Evolutionary conservation across 2,329 filamentous ascomycete genomes (phyloP), one percentile per base, ranked within the genome.

Genomic region (Trichoderma hamatum): DNA sequence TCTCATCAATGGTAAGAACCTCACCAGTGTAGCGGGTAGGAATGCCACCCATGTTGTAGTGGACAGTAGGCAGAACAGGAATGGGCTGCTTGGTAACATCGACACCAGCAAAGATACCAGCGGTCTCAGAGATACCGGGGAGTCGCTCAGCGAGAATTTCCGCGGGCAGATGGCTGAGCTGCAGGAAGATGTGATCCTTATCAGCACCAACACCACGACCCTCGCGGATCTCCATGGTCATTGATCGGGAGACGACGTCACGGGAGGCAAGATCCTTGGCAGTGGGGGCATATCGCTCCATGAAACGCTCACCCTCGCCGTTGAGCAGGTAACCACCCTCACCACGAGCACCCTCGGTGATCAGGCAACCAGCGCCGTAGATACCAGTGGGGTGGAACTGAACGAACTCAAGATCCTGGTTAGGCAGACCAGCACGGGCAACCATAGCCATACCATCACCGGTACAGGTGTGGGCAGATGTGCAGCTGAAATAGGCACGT

Each of bases 21-120:
- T 99, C 94, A 81, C 96, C 95, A 72, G 93, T 97, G 87, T 97
- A 98, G 78, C 93, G 93, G 74, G 96, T 98, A 64, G 95, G 95
- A 75, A 99, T 97, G 87, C 96, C 95, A 82, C 95, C 95, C 96
- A 98, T 99, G 88, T 97, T 97, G 88, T 99, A 99, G 87, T 99
- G 94, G 74, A 97, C 95, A 55, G 95, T 98, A 69, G 95, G 95
- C 72, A 98, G 87, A 73, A 98, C 95, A 71, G 95, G 95, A 75
- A 98, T 98, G 73, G 95, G 95, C 84, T 97, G 92, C 86, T 97
- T 97, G 78, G 90, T 91, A 75, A 99, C 95, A 81, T 99, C 96
- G 76, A 99, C 94, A 84, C 96, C 95, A 70, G 95, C 88, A 83
- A 99, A 99, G 78, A 98, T 98, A 75, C 93, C 94, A 65, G 95